Evolutionary conservation across 371 early-diverging fungal genomes (phyloP).

Genomic region (Actinomortierella wolfii): DNA sequence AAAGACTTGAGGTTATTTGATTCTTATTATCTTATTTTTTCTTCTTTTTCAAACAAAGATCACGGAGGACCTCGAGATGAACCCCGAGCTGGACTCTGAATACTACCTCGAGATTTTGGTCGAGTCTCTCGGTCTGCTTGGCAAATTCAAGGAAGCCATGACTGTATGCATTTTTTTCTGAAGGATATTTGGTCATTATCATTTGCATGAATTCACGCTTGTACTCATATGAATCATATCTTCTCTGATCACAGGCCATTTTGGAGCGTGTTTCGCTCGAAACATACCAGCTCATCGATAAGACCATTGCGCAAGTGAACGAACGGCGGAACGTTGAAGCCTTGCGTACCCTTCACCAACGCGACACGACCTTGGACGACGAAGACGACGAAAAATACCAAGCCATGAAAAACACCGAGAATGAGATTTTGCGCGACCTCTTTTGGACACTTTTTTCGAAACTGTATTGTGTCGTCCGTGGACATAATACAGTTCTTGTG

Average conservation of each 20-base stretch:
- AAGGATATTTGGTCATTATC: not conserved
- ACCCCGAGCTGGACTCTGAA: conserved; percentile 91
- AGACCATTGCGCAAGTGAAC: conserved; percentile 86
- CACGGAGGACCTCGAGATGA: conserved; percentile 71
- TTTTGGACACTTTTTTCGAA: conserved; percentile 83
- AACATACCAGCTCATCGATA: conserved; percentile 86
- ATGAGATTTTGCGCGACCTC: conserved; percentile 80
- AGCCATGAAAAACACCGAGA: conserved; percentile 52
- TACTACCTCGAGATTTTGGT: conserved; percentile 87
- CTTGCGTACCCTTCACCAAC: conserved; percentile 25
- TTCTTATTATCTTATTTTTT: not conserved
- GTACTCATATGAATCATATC: no score
- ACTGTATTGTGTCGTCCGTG: conserved; percentile 80
- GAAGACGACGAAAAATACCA: conserved; percentile 43
- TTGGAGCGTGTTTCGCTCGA: conserved; percentile 79
- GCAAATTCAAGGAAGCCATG: conserved; percentile 78
- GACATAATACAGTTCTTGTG: conserved; percentile 72
- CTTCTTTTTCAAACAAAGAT: conserved; percentile 46
- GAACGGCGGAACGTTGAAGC: conserved; percentile 55
- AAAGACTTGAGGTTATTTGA: not conserved
- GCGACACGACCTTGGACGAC: conserved; percentile 33
- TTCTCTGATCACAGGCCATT: conserved; percentile 52
- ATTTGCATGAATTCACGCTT: no score
- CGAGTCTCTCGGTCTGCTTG: conserved; percentile 80
- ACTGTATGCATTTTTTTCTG: not conserved